Conservation (phyloP, 2,329 filamentous ascomycete genomes). For the Exophiala sideris region DNA sequence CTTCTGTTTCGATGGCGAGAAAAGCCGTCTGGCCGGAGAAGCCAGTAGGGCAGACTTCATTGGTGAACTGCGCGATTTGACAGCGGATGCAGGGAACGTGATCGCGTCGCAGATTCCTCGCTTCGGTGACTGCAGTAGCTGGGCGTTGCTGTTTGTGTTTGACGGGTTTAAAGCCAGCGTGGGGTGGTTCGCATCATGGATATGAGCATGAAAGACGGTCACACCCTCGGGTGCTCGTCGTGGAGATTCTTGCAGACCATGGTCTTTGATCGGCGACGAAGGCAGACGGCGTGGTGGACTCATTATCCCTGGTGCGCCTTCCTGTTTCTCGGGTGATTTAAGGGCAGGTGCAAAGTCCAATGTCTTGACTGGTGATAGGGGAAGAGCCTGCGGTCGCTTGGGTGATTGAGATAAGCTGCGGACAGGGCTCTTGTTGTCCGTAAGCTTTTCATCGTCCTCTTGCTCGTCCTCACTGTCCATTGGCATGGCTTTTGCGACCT, state of each 20-base stretch:
- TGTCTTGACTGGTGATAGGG: slow-evolving; percentile 37
- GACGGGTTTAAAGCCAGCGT: slow-evolving; percentile 10
- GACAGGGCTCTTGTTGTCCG: slow-evolving; percentile 35
- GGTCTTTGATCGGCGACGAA: slow-evolving; percentile 42
- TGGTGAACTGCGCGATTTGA: slow-evolving; percentile 35
- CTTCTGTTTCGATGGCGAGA: slow-evolving; percentile 38
- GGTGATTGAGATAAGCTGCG: slow-evolving; percentile 35
- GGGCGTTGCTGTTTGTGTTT: slow-evolving; percentile 29
- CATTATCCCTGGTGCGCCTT: slow-evolving; percentile 36
- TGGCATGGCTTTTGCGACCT: slow-evolving; percentile 41
- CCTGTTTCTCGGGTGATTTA: slow-evolving; percentile 32
- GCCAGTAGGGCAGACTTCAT: slow-evolving; percentile 40
- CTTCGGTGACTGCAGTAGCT: slow-evolving; percentile 44
- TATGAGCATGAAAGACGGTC: slow-evolving; percentile 18
- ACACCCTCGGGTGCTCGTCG: slow-evolving; percentile 33
- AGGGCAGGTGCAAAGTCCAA: slow-evolving; percentile 35
- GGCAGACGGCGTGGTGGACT: slow-evolving; percentile 46
- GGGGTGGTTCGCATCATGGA: slow-evolving; percentile 7
- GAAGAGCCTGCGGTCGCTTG: slow-evolving; percentile 33
- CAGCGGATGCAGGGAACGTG: slow-evolving; percentile 34
- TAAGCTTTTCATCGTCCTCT: slow-evolving; percentile 40
- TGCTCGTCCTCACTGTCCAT: slow-evolving; percentile 33
- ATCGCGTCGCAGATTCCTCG: slow-evolving; percentile 38
- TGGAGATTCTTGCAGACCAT: slow-evolving; percentile 39
- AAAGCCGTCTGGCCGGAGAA: slow-evolving; percentile 44